Conservation (phyloP, 805 yeast species). For the Candida bentonensis region DNA sequence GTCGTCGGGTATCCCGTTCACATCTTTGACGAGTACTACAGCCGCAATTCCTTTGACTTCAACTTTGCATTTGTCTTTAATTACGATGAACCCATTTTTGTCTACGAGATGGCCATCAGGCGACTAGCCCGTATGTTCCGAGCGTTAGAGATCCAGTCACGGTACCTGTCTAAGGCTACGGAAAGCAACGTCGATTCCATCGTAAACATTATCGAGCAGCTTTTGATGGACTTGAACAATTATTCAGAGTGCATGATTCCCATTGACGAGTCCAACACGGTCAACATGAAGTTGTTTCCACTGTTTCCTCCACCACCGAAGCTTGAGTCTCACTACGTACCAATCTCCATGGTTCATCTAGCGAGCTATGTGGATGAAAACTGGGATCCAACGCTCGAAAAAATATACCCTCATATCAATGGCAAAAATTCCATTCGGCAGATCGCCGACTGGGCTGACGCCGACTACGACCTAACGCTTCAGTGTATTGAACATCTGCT, state of each 20-base stretch:
- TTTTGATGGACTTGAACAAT: conserved; percentile 87
- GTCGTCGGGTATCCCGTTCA: conserved; percentile 84
- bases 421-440: conserved; percentile 73
- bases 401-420: conserved; percentile 71
- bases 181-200: conserved; percentile 39
- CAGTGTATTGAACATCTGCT: conserved; percentile 84
- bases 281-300: conserved; percentile 90
- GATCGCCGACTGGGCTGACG: conserved; percentile 67
- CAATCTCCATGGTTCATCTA: conserved; percentile 73
- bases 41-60: conserved; percentile 85
- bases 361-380: conserved; percentile 65
- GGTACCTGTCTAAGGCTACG: conserved; percentile 43
- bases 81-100: conserved; percentile 43
- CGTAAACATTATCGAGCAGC: conserved; percentile 69
- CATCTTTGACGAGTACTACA: conserved; percentile 58
- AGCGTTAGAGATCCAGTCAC: conserved; percentile 81
- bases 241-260: conserved; percentile 95
- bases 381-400: conserved; percentile 96
- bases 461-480: conserved; percentile 63
- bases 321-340: conserved; percentile 73
- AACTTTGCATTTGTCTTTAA: conserved; percentile 87
- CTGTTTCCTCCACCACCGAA: conserved; percentile 68
- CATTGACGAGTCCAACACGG: conserved; percentile 73
- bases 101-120: conserved; percentile 67
- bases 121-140: conserved; percentile 80